Conservation (phyloP, 139 green algal genomes). For the Spirogloea muscicola region DNA sequence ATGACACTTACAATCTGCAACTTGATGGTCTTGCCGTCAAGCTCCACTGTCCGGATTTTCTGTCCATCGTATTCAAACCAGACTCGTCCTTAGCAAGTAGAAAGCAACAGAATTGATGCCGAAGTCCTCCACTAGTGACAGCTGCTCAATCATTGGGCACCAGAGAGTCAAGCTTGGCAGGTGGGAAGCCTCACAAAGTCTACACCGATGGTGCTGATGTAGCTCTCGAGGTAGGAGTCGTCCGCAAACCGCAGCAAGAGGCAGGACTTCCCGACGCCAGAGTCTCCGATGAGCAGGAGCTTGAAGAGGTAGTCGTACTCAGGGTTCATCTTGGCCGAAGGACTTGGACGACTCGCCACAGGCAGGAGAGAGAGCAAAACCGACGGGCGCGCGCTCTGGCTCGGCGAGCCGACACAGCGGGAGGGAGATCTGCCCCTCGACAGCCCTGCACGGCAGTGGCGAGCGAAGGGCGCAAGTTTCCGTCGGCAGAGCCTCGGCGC, state of each 20-base stretch:
- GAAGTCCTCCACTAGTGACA: background rate
- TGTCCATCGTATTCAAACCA: constrained; percentile 49
- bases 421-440: too few relatives aligned
- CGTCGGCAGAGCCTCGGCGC: too few relatives aligned
- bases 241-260: constrained; percentile 61
- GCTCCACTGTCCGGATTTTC: constrained; percentile 99
- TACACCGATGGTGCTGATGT: constrained; percentile 99
- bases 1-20: constrained; percentile 82
- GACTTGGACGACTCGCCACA: too few relatives aligned
- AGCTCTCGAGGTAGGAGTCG: constrained; percentile 99
- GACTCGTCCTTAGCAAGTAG: background rate
- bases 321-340: constrained; percentile 20
- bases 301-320: constrained; percentile 57
- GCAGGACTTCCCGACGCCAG: constrained; percentile 43
- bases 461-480: too few relatives aligned
- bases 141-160: background rate
- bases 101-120: too few relatives aligned
- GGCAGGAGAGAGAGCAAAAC: too few relatives aligned
- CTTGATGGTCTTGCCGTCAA: constrained; percentile 99
- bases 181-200: constrained; percentile 87
- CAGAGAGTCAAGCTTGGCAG: background rate
- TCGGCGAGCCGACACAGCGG: too few relatives aligned
- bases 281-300: constrained; percentile 53
- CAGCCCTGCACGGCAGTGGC: too few relatives aligned
- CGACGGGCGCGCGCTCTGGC: too few relatives aligned